Evolutionary conservation across 495 filamentous ascomycete species (phyloP).

Genomic region (Penicillium parvum): DNA sequence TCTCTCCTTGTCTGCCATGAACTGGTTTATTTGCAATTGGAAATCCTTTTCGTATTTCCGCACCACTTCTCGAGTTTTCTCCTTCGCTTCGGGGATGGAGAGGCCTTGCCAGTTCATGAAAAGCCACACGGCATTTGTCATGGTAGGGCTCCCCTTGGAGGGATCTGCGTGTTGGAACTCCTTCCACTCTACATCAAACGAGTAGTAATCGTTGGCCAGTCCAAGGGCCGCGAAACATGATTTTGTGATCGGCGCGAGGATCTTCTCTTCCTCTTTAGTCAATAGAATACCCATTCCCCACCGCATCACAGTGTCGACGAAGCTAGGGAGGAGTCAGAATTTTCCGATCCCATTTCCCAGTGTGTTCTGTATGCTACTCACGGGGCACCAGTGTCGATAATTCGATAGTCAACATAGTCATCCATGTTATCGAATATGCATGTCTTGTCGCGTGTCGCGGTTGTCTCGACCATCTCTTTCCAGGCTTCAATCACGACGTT

Average conservation of each 20-base stretch:
- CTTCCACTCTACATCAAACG: slow-evolving; percentile 25
- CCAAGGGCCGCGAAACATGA: slow-evolving; percentile 23
- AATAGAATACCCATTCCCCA: slow-evolving; percentile 22
- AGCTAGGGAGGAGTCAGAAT: slow-evolving; percentile 3
- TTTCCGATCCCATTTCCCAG: no score
- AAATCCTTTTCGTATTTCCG: slow-evolving; percentile 15
- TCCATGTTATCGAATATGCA: slow-evolving; percentile 14
- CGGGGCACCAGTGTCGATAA: slow-evolving; percentile 24
- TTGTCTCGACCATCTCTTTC: slow-evolving; percentile 23
- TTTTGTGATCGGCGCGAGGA: slow-evolving; percentile 10
- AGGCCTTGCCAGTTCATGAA: slow-evolving; percentile 21
- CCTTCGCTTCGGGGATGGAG: slow-evolving; percentile 12
- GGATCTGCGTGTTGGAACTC: slow-evolving; percentile 13
- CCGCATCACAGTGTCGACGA: slow-evolving; percentile 18
- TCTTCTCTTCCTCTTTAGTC: slow-evolving; percentile 11
- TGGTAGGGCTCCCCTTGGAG: not conserved
- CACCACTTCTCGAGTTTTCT: slow-evolving; percentile 9
- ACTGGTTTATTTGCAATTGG: slow-evolving; percentile 8
- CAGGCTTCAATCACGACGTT: slow-evolving; percentile 18
- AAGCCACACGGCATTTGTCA: slow-evolving; percentile 24
- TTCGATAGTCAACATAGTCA: slow-evolving; percentile 23
- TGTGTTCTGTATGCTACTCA: slow-evolving; percentile 1
- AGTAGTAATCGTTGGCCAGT: slow-evolving; percentile 23
- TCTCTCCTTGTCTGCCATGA: slow-evolving; percentile 5
- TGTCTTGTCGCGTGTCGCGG: slow-evolving; percentile 18